These are phyloP conservation scores for Podaxis sp. DNA, from an alignment of 768 basidiomycete genomes.

Conservation along the genomic window DNA sequence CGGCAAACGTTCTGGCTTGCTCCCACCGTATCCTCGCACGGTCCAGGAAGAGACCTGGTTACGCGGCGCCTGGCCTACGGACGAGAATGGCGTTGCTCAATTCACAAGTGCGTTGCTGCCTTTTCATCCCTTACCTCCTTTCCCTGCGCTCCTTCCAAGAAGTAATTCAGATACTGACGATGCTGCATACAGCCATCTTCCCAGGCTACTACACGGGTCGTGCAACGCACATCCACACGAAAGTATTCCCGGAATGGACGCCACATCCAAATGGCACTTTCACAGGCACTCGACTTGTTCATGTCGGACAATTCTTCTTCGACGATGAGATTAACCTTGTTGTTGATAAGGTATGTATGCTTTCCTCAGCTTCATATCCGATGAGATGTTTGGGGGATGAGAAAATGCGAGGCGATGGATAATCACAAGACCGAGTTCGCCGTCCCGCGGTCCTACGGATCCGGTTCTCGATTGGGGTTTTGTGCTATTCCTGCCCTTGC, in stretches of 20 bases:
- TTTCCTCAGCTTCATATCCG: background rate
- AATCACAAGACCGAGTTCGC: too few species aligned
- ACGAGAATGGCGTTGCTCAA: slow-evolving; percentile 49
- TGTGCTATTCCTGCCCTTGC: background rate
- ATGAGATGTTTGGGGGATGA: too few species aligned
- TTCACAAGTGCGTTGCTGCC: slow-evolving; percentile 42
- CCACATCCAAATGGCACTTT: slow-evolving; percentile 43
- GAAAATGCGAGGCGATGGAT: too few species aligned
- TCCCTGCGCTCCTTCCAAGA: background rate
- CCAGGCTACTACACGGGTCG: slow-evolving; percentile 58
- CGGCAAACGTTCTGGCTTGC: slow-evolving; percentile 42
- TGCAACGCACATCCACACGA: slow-evolving; percentile 54
- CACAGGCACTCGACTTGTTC: slow-evolving; percentile 39
- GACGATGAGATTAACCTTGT: slow-evolving; percentile 49
- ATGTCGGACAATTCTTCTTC: slow-evolving; percentile 57
- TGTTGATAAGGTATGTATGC: slow-evolving; percentile 39
- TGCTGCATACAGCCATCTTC: slow-evolving; percentile 40
- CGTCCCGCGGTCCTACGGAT: too few species aligned
- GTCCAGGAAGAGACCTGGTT: slow-evolving; percentile 43
- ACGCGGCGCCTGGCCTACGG: slow-evolving; percentile 53
- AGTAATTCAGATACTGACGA: background rate
- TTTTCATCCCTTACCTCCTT: background rate
- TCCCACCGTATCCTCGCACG: slow-evolving; percentile 44
- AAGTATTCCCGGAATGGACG: slow-evolving; percentile 51
- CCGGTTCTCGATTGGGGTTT: background rate